Evolutionary conservation across 306 rosid species (phyloP).

Genomic region (Dryas drummondii): DNA sequence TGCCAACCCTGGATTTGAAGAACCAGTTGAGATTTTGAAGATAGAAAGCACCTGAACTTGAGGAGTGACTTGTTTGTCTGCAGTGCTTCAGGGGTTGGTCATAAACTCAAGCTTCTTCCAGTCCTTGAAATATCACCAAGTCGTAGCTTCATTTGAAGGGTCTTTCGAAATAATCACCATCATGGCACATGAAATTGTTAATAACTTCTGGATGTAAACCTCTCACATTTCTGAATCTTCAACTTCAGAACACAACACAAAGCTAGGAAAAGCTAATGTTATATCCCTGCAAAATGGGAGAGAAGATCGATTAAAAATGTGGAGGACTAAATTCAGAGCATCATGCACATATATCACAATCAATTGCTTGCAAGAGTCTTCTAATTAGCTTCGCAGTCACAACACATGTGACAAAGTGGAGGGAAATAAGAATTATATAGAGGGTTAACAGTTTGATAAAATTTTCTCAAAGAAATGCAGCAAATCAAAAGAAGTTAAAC

Average conservation of each 20-base stretch:
- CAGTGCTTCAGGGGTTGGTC: conserved; percentile 7
- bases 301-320: background rate
- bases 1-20: conserved; percentile 7
- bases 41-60: conserved; percentile 8
- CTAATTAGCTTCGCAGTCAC: background rate
- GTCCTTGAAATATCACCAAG: background rate
- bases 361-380: background rate
- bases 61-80: conserved; percentile 8
- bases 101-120: background rate
- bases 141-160: background rate
- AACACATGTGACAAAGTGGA: no score
- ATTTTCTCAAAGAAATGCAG: background rate
- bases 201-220: conserved; percentile 4
- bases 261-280: conserved; percentile 82
- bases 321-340: background rate
- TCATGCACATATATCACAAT: background rate
- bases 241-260: conserved; percentile 50
- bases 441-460: background rate
- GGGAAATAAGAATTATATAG: background rate
- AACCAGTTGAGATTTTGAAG: conserved; percentile 12
- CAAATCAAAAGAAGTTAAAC: background rate
- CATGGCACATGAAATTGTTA: conserved; percentile 10
- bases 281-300: conserved; percentile 60
- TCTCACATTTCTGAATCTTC: conserved; percentile 56
- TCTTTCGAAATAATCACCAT: background rate